Conservation (phyloP, 192 early-diverging fungal genomes). For the Coemansia sp. region DNA sequence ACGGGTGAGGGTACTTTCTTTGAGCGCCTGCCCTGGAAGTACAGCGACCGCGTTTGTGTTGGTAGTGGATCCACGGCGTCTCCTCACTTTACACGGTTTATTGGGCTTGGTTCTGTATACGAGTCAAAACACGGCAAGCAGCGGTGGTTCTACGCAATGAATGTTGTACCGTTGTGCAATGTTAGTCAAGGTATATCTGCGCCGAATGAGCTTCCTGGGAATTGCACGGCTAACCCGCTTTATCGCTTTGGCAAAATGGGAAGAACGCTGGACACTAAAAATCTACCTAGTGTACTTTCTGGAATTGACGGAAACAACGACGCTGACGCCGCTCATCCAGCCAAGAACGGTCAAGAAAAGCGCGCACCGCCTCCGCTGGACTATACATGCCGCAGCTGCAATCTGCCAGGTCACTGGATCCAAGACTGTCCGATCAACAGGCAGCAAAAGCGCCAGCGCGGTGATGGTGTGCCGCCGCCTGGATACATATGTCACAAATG, state of each 20-base stretch:
- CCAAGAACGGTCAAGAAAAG: conserved; percentile 11
- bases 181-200: conserved; percentile 31
- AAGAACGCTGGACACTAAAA: conserved; percentile 20
- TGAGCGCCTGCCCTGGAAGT: conserved; percentile 80
- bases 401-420: conserved; percentile 65
- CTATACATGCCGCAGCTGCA: conserved; percentile 65
- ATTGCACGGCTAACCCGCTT: conserved; percentile 61
- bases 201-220: conserved; percentile 42
- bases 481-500: conserved; percentile 57
- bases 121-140: conserved; percentile 62
- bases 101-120: conserved; percentile 73
- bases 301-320: conserved; percentile 52
- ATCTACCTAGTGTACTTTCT: conserved; percentile 14
- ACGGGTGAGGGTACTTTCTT: conserved; percentile 66
- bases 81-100: conserved; percentile 69
- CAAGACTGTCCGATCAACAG: conserved; percentile 60
- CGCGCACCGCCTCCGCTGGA: conserved; percentile 48
- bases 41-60: conserved; percentile 29
- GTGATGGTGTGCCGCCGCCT: conserved; percentile 35
- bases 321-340: conserved; percentile 46
- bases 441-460: conserved; percentile 38
- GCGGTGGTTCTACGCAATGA: conserved; percentile 93
- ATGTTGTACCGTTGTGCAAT: conserved; percentile 65
- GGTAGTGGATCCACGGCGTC: conserved; percentile 16
- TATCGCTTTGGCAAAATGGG: conserved; percentile 21